Percentiles rank a stretch among this genome's conserved stretches.
Conservation (phyloP, 202 grass and related monocot species). For the Setaria italica region DNA sequence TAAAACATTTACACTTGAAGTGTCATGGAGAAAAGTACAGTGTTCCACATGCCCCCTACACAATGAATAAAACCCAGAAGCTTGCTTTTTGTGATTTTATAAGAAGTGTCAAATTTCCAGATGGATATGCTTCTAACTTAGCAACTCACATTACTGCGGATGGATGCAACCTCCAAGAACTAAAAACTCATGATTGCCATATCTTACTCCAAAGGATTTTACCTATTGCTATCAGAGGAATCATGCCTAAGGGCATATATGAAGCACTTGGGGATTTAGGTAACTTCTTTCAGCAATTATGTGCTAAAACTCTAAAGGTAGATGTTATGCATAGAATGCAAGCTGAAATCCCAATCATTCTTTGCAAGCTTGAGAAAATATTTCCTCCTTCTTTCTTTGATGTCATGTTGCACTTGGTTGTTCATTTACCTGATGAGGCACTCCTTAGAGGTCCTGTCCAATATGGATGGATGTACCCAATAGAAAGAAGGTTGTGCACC, state of each 20-base stretch:
- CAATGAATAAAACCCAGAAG: not conserved
- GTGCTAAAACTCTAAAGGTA: not conserved
- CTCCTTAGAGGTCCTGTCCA: not conserved
- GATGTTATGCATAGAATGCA: not conserved
- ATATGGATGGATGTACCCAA: conserved; percentile 45
- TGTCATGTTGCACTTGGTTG: not conserved
- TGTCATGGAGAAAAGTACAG: not conserved
- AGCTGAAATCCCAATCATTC: not conserved
- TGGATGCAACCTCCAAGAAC: conserved; percentile 7
- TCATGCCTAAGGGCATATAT: not conserved
- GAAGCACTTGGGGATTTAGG: not conserved
- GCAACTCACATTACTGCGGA: not conserved
- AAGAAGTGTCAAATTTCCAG: not conserved
- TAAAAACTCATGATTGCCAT: conserved; percentile 38
- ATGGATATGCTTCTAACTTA: conserved; percentile 13
- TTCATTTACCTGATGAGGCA: not conserved
- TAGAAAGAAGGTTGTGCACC: not conserved
- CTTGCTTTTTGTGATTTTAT: not conserved
- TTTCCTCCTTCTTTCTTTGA: not conserved
- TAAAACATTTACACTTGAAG: not conserved
- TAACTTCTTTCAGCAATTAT: not conserved
- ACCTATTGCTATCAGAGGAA: not conserved
- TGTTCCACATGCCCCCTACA: not conserved
- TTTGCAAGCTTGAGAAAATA: not conserved
- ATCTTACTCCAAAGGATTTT: conserved; percentile 26